phyloP scores from a whole-genome alignment of 1,284 basidiomycete genomes.

The Melampsora americana region DNA sequence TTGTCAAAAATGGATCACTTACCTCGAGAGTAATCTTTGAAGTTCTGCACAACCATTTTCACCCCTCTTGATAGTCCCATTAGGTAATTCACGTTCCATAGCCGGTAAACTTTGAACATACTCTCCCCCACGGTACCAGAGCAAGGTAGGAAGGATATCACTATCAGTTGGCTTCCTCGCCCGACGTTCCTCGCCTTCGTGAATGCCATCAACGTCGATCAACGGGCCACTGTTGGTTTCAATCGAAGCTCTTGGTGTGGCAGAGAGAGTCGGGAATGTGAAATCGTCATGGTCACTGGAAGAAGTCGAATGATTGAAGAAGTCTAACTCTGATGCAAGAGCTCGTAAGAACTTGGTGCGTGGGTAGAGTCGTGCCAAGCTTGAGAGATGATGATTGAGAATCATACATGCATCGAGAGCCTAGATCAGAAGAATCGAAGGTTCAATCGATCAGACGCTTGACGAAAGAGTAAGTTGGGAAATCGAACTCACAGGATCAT shows the following conservation, averaged over 20 bases:
- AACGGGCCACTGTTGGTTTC: not conserved
- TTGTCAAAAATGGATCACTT: not conserved
- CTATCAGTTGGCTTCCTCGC: conserved; percentile 57
- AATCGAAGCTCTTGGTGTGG: not conserved
- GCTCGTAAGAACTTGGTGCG: conserved; percentile 74
- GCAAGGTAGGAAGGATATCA: conserved; percentile 75
- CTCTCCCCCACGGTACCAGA: conserved; percentile 76
- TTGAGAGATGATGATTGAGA: conserved; percentile 67
- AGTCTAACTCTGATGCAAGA: conserved; percentile 71
- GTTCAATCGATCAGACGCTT: not conserved
- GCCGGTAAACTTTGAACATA: conserved; percentile 76
- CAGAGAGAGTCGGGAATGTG: not conserved
- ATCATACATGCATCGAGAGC: conserved; percentile 59
- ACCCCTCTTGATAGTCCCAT: conserved; percentile 56
- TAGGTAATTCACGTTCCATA: conserved; percentile 75
- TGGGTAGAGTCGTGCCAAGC: conserved; percentile 67
- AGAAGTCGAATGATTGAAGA: conserved; percentile 59
- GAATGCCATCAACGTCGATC: not conserved
- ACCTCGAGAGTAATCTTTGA: conserved; percentile 30
- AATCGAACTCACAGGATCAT: conserved; percentile 66
- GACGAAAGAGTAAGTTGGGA: conserved; percentile 13
- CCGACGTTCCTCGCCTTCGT: not conserved
- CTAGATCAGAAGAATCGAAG: conserved; percentile 43
- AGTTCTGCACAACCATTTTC: conserved; percentile 35
- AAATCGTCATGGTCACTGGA: conserved; percentile 59